phyloP scores from a whole-genome alignment of 2,329 filamentous ascomycete species.

The Coniella lustricola region DNA sequence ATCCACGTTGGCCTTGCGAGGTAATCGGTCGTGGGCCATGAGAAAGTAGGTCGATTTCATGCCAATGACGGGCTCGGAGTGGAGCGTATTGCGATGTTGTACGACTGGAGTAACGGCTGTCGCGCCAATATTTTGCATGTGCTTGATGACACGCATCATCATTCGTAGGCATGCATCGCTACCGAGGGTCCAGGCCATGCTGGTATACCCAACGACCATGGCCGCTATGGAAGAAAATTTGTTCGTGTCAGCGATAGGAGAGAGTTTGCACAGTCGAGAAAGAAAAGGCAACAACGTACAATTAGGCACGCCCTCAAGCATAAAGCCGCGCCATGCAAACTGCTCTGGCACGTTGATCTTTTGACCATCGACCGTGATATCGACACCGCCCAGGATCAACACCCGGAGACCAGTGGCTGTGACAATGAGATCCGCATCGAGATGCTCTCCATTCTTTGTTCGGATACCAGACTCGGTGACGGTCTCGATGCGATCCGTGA shows the following conservation, averaged over 20 bases:
- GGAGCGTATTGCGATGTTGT: constrained; percentile 1
- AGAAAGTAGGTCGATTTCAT: constrained; percentile 15
- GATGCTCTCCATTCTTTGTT: constrained; percentile 39
- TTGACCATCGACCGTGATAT: constrained; percentile 46
- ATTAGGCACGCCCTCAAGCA: constrained; percentile 63
- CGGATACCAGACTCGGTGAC: constrained; percentile 42
- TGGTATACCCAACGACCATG: constrained; percentile 58
- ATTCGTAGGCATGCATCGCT: constrained; percentile 46
- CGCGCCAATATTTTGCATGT: constrained; percentile 33
- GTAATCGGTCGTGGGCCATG: constrained; percentile 8
- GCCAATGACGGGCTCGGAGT: constrained; percentile 9
- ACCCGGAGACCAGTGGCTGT: constrained; percentile 62
- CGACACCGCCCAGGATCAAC: constrained; percentile 46
- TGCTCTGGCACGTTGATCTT: constrained; percentile 40
- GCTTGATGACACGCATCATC: constrained; percentile 41
- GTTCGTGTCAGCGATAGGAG: not conserved
- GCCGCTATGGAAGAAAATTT: constrained; percentile 27
- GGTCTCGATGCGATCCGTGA: constrained; percentile 45
- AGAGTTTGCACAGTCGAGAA: not conserved
- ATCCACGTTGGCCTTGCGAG: constrained; percentile 8
- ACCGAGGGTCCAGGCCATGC: constrained; percentile 61
- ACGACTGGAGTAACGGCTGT: constrained; percentile 8
- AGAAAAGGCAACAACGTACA: constrained; percentile 6
- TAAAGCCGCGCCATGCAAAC: constrained; percentile 56
- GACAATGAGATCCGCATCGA: constrained; percentile 60